A percentile compares a stretch with the other conserved stretches of the same genome.
phyloP scores from a whole-genome alignment of 768 basidiomycete species.

The Scleroderma bovista region DNA sequence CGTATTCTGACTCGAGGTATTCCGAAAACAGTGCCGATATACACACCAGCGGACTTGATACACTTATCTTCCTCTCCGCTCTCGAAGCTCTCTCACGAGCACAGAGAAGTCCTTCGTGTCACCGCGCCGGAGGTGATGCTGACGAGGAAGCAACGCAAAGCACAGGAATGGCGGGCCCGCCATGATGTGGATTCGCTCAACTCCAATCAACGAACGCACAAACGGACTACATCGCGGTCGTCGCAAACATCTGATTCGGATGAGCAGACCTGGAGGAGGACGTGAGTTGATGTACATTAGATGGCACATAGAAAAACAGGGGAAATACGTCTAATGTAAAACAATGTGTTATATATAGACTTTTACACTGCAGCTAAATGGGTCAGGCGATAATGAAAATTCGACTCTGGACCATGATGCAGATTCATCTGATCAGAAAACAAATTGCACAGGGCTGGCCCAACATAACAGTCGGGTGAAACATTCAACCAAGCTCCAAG shows the following conservation, averaged over 20 bases:
- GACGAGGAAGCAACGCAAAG: conserved; percentile 22
- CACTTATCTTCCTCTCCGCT: conserved; percentile 19
- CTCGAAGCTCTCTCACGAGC: conserved; percentile 3
- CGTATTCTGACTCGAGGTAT: neutral
- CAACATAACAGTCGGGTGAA: too few relatives aligned
- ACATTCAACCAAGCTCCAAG: too few relatives aligned
- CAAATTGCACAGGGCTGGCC: too few relatives aligned
- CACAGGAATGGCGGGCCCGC: conserved; percentile 16
- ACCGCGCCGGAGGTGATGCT: conserved; percentile 24
- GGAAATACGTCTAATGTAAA: neutral
- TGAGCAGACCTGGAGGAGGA: neutral
- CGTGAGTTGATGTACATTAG: neutral
- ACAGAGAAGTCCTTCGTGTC: conserved; percentile 7
- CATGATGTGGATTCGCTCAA: neutral
- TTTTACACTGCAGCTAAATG: too few relatives aligned
- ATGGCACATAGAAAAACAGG: neutral
- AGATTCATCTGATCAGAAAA: too few relatives aligned
- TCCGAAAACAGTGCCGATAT: conserved; percentile 18
- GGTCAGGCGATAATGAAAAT: too few relatives aligned
- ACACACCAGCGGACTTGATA: conserved; percentile 23
- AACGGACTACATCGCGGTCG: neutral
- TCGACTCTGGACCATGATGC: too few relatives aligned
- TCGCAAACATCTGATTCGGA: conserved; percentile 1
- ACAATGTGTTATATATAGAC: neutral
- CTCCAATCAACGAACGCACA: neutral